A percentile compares a stretch with the other conserved stretches of the same genome.
These are phyloP conservation scores for Cordyceps sp. DNA, from an alignment of 2,329 filamentous ascomycete species.

Conservation along the genomic window DNA sequence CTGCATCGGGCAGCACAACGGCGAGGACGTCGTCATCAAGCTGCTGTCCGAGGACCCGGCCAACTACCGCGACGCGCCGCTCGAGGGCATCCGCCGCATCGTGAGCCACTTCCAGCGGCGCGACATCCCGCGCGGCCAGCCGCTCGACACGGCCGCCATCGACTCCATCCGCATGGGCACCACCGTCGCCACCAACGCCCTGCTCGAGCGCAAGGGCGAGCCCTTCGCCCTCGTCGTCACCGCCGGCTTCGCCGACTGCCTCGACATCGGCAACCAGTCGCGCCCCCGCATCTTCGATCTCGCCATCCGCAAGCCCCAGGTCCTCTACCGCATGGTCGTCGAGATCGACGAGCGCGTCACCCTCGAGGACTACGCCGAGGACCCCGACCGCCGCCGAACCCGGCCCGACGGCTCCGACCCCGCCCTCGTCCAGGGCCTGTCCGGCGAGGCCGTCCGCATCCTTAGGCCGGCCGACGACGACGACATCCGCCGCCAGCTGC, in stretches of 20 bases:
- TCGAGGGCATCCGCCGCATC: slow-evolving; percentile 49
- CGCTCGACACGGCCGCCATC: slow-evolving; percentile 18
- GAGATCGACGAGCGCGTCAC: slow-evolving; percentile 65
- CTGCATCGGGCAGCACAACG: slow-evolving; percentile 47
- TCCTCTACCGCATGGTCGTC: slow-evolving; percentile 52
- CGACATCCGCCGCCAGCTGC: slow-evolving; percentile 37
- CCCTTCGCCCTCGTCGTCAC: slow-evolving; percentile 54
- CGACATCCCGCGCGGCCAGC: slow-evolving; percentile 15
- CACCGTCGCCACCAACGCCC: slow-evolving; percentile 60
- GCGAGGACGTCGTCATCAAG: slow-evolving; percentile 54
- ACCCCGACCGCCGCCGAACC: slow-evolving; percentile 36
- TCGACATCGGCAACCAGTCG: slow-evolving; percentile 58
- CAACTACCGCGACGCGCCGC: slow-evolving; percentile 57
- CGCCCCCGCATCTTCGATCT: slow-evolving; percentile 60
- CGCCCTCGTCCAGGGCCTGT: slow-evolving; percentile 49
- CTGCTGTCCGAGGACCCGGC: slow-evolving; percentile 54
- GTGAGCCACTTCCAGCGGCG: slow-evolving; percentile 16
- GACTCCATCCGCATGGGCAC: slow-evolving; percentile 70
- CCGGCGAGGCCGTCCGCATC: slow-evolving; percentile 52
- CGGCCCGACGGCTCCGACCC: slow-evolving; percentile 22
- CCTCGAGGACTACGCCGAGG: slow-evolving; percentile 56
- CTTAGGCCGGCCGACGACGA: slow-evolving; percentile 39
- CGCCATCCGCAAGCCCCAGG: slow-evolving; percentile 49
- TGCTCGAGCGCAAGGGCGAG: slow-evolving; percentile 61
- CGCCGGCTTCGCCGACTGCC: slow-evolving; percentile 54